Percentiles rank a stretch among this genome's conserved stretches.
phyloP scores from a whole-genome alignment of 2,329 filamentous ascomycete genomes.

The Fusarium continuum region DNA sequence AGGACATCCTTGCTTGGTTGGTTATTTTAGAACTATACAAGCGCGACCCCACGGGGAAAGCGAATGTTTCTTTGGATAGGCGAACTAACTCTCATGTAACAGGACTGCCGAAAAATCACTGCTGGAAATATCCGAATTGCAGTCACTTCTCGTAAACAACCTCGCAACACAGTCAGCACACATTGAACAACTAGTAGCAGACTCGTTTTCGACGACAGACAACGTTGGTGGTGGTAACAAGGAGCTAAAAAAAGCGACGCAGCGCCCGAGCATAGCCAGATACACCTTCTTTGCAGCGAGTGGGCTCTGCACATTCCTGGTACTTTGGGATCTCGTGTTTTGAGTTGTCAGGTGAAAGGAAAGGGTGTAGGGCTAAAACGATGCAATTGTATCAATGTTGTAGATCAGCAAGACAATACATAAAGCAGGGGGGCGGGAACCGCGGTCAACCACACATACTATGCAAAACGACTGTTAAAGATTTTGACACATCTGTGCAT shows the following conservation, averaged over 20 bases:
- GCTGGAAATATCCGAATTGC: conserved; percentile 90
- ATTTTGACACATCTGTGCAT: conserved; percentile 8
- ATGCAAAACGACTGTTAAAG: not conserved
- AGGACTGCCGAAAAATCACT: conserved; percentile 91
- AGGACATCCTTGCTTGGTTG: conserved; percentile 7
- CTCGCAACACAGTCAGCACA: conserved; percentile 86
- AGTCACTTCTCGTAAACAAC: conserved; percentile 87
- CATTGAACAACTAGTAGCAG: conserved; percentile 86
- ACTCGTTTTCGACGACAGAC: conserved; percentile 82
- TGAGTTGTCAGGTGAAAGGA: conserved; percentile 12
- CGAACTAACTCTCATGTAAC: conserved; percentile 27
- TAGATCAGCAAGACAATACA: not conserved
- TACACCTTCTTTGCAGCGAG: conserved; percentile 84
- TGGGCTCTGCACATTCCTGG: conserved; percentile 76
- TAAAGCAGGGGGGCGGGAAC: conserved; percentile 2
- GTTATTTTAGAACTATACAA: conserved; percentile 10
- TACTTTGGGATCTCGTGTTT: conserved; percentile 80
- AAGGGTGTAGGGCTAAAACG: not conserved
- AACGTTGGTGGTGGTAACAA: conserved; percentile 92
- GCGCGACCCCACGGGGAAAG: conserved; percentile 8
- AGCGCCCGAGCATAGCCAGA: conserved; percentile 76
- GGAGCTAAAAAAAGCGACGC: conserved; percentile 84
- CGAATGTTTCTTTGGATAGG: not conserved
- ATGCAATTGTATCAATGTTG: not conserved
- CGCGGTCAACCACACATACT: not conserved